Evolutionary conservation across 257 asterid genomes (phyloP).

Genomic region (Primulina huaijiensis): DNA sequence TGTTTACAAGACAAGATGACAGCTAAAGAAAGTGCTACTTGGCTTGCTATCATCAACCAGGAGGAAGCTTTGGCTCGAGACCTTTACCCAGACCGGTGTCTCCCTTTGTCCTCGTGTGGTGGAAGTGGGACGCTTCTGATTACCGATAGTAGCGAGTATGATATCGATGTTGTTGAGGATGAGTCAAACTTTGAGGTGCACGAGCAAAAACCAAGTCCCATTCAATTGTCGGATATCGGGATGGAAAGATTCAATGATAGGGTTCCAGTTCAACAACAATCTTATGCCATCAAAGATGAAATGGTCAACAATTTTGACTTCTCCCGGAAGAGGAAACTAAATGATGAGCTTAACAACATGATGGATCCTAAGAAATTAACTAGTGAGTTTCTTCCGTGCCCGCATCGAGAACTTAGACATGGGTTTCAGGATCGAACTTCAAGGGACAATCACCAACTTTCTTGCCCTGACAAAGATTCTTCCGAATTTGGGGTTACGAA

Average conservation of each 20-base stretch:
- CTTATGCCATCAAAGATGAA: constrained; percentile 42
- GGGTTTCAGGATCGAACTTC: constrained; percentile 60
- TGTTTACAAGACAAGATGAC: constrained; percentile 64
- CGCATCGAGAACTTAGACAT: constrained; percentile 49
- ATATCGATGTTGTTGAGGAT: constrained; percentile 59
- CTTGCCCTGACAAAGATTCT: constrained; percentile 49
- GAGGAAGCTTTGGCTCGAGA: constrained; percentile 75
- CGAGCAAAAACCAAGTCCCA: constrained; percentile 65
- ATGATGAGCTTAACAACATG: constrained; percentile 37
- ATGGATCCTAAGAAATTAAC: constrained; percentile 60
- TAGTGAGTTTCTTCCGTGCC: constrained; percentile 65
- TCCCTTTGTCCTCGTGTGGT: constrained; percentile 43
- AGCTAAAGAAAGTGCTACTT: constrained; percentile 46
- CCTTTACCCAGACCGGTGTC: constrained; percentile 72
- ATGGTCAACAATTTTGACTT: constrained; percentile 45
- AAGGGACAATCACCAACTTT: constrained; percentile 65
- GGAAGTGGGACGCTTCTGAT: constrained; percentile 48
- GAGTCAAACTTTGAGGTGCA: constrained; percentile 50
- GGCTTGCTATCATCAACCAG: constrained; percentile 68
- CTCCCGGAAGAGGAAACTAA: constrained; percentile 57
- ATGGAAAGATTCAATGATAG: constrained; percentile 38
- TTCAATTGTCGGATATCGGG: constrained; percentile 37
- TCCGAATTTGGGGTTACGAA: constrained; percentile 43
- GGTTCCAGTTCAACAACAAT: constrained; percentile 36
- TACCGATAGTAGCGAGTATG: constrained; percentile 68